These are phyloP conservation scores for Orbilia blumenaviensis DNA, from an alignment of 2,329 filamentous ascomycete species.

Conservation along the genomic window DNA sequence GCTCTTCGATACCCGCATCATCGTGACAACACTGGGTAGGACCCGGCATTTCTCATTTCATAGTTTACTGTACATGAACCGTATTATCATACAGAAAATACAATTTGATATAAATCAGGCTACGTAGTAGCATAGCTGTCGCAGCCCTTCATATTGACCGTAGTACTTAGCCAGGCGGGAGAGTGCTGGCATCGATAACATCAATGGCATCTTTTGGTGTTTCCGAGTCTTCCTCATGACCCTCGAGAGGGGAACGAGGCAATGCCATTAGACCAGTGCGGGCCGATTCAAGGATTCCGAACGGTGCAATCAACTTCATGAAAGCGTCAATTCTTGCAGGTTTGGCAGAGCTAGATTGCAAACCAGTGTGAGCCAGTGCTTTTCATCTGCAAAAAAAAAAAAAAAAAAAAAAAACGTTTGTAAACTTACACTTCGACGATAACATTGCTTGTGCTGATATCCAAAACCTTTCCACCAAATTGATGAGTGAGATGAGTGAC, in stretches of 20 bases:
- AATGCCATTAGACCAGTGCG: conserved; percentile 96
- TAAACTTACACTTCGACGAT: conserved; percentile 90
- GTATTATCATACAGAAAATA: conserved; percentile 40
- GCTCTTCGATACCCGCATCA: conserved; percentile 26
- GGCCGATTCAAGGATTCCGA: conserved; percentile 95
- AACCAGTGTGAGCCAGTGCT: background rate
- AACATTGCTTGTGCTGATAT: conserved; percentile 98
- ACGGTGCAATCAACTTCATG: conserved; percentile 92
- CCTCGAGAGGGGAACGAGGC: conserved; percentile 86
- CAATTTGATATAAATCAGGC: background rate
- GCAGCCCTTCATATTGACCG: too few species aligned
- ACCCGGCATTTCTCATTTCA: background rate
- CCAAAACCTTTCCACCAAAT: conserved; percentile 95
- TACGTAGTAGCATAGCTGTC: background rate
- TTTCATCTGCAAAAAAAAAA: too few species aligned
- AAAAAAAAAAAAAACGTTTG: too few species aligned
- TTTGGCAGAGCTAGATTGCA: conserved; percentile 78
- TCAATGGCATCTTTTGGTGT: conserved; percentile 84
- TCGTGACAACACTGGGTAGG: background rate
- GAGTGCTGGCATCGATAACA: conserved; percentile 89
- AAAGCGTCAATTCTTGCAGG: conserved; percentile 94
- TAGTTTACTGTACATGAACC: conserved; percentile 27
- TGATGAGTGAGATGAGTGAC: conserved; percentile 98
- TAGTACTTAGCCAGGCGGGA: conserved; percentile 78
- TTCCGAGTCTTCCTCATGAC: conserved; percentile 71